Evolutionary conservation across 2,329 filamentous ascomycete species (phyloP), one percentile per base, ranked within the genome.

Genomic region (Cladosporium sp.): DNA sequence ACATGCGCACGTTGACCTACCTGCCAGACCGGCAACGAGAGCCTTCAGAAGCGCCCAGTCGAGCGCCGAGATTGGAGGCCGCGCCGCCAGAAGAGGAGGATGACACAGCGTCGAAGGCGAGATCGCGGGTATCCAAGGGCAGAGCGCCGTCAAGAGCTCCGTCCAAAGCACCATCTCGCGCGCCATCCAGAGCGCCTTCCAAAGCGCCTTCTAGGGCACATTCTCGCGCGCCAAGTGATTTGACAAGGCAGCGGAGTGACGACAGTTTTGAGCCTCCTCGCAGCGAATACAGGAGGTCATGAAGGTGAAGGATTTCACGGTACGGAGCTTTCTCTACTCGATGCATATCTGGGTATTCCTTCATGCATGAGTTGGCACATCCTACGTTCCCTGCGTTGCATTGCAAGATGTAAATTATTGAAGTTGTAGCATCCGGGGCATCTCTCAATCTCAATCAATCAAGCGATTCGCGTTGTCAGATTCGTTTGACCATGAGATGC

Each of bases 1-100:
- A 65, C 34, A 28, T 65, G 56, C 54, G 57, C 34, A 65, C 63
- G 1, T 39, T 65, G 54, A 65, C 63, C 1, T 65, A 65, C 39
- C 54, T 65, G 34, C 63, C 63, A 16, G 60, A 63, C 2, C 56
- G 60, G 49, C 49, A 54, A 14, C 18, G 60, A n/a, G 60, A 63
- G n/a, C 60, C 60, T n/a, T 63, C 60, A 28, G 60, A 63, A 25
- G 60, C 60, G n/a, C 60, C 60, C 23, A 51, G 23, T 21, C 60
- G 60, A 23, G 60, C 60, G 25, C 60, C 60, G 14, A 43, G 60
- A n/a, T 36, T 63, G 26, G 60, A 63, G 10, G 13, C 34, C 14
- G 23, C 60, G 6, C 60, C 60, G 16, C 34, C 49, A 7, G 25
- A 53, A 10, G 60, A 63, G 16, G 43, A 61, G 8, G 60, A 63